Evolutionary conservation across 2,329 filamentous ascomycete genomes (phyloP), one percentile per base, ranked within the genome.

Genomic region (Ophiostoma fasciatum): DNA sequence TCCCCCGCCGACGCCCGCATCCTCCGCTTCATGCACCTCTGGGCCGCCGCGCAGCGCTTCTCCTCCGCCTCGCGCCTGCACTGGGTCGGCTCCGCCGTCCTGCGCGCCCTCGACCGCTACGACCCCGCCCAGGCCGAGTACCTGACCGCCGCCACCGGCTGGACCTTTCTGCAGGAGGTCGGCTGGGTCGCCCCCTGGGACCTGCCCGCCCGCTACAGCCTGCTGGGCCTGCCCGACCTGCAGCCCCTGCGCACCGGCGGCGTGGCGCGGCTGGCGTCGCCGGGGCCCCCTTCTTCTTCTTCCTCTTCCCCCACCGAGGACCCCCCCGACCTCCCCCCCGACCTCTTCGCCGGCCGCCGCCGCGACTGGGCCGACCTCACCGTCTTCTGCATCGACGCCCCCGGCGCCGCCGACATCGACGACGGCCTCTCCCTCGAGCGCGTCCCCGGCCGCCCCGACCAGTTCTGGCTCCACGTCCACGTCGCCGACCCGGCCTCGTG

Each of bases 391-490:
- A 81, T 92, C 41, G 82, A 92, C 49, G 65, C 69, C 20, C 62
- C 64, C 15, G 58, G 56, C 25, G 79, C 83, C 0, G 60, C 67
- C 20, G 74, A 88, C 46, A 79, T 90, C 39, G 82, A 92, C 46
- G 82, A 92, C 50, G 82, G 77, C 2, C 57, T 92, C 8, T 88
- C 82, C 1, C 49, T 90, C 7, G 76, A 84, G 49, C 52, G 56
- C 31, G 68, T 76, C 1, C 21, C 17, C 15, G 55, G 61, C 4
- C 59, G 54, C 14, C 42, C 63, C 15, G 51, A 63, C 34, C 64
- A 79, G 45, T 73, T 71, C 48, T 90, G 82, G 82, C 61, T 88
- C 21, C 81, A 85, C 49, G 57, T 84, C 22, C 82, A 90, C 51
- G 68, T 81, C 28, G 82, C 83, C 12, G 83, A 90, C 48, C 82